Evolutionary conservation across 2,329 filamentous ascomycete species (phyloP), one percentile per base, ranked within the genome.

Genomic region (Macrophomina tecta): DNA sequence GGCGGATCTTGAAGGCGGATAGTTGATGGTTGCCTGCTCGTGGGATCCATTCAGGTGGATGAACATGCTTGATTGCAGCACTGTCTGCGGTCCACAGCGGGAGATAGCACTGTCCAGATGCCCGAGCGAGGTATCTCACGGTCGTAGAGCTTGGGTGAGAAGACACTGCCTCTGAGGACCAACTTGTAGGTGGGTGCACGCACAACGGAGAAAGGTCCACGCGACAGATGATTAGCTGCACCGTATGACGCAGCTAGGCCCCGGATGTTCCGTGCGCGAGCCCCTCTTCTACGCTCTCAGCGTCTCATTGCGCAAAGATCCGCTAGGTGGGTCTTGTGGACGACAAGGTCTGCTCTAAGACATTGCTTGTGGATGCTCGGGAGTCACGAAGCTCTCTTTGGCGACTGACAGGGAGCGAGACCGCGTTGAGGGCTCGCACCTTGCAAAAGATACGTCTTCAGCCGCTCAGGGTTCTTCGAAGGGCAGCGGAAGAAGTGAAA

Each of bases 251-350:
- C n/a, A 28, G 42, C 36, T 14, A 11, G n/a, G 16, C n/a, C 14
- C 16, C 11, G 45, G 18, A 7, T 30, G 23, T 49, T 9, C 16
- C n/a, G 34, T 6, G 11, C 18, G 30, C n/a, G 38, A 38, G 34
- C 32, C 23, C 16, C 18, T 45, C 42, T 14, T 48, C 32, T n/a
- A 23, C n/a, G 32, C 42, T 14, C 36, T 11, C 32, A 62, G 58
- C 58, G 42, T 38, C 23, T 16, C 9, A 36, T 23, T 4, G 8
- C 56, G 14, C 5, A 38, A 45, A 14, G 12, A 4, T 34, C n/a
- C 12, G 49, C 9, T 61, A 61, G 28, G 28, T 40, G 49, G 45
- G 58, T 49, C 58, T 36, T 45, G 46, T 62, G 58, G 58, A n/a
- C 23, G 23, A 23, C 45, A 49, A 38, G 9, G 9, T 23, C 45